Base-by-base conservation (phyloP, 2,329 filamentous ascomycete genomes). In the Aspergillus ustus region DNA sequence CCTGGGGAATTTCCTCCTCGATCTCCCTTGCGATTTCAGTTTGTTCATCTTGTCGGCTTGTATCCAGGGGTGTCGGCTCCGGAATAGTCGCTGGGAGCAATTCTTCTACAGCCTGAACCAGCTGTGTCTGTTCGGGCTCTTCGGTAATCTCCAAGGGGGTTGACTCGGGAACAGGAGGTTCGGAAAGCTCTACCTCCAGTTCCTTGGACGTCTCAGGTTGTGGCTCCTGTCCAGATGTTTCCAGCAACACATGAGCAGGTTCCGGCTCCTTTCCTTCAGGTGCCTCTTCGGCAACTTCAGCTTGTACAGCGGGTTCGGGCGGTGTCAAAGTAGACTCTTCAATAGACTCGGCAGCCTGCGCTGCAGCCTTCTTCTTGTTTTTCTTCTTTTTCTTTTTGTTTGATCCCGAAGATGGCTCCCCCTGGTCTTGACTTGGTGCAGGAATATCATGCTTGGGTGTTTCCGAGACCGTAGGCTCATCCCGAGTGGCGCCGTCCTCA, bases 361-460 rank as follows among this genome's bases (percentile, higher is more conserved):
- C 31, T 22, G 59, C 45, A 7, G 61, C 63, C 54, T 69, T 69
- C 60, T 70, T 73, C 46, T 70, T 70, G 28, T 72, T 67, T 50
- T 62, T 70, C 60, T 69, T 73, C 53, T 64, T 72, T 66, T 71
- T 66, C 59, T 74, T 71, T 31, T 68, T 71, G 6, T 64, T 60
- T 3, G 60, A 40, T 4, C 40, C 44, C 3, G 64, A 53, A 29
- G 15, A 40, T 28, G 66, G 57, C 1, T 49, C 54, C 37, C 57
- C 57, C n/a, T 63, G 52, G n/a, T 59, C 50, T 45, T 59, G 48
- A 44, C 43, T 40, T 40, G 45, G 37, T 8, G 13, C 19, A 52
- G 48, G 44, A 4, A 22, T 28, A 31, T 48, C 34, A 20, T 44
- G 40, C 8, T 48, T 20, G 6, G 53, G 19, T 7, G 59, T 11